phyloP scores from a whole-genome alignment of 1,284 basidiomycete species.

The Uromyces viciae-fabae region DNA sequence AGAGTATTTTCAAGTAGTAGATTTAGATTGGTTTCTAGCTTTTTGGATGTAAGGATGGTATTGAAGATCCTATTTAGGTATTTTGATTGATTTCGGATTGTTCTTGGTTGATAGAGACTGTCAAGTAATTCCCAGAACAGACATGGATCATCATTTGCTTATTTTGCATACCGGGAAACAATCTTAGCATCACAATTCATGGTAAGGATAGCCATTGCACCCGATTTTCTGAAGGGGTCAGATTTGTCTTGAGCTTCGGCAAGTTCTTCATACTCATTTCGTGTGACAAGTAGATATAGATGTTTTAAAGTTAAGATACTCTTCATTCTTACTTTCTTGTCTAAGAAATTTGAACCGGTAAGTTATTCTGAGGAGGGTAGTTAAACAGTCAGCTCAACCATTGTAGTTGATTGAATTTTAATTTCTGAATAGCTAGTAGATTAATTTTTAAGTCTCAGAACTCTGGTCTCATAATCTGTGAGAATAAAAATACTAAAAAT shows the following conservation, averaged over 20 bases:
- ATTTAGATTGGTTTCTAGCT: not conserved
- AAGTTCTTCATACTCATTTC: not conserved
- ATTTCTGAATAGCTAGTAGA: too few species aligned
- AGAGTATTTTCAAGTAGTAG: not conserved
- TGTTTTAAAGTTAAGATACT: not conserved
- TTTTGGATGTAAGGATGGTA: not conserved
- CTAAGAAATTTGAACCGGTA: not conserved
- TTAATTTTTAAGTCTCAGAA: too few species aligned
- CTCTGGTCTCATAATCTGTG: too few species aligned
- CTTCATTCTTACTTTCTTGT: not conserved
- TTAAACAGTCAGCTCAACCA: not conserved
- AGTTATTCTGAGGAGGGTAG: not conserved
- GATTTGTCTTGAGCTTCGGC: not conserved
- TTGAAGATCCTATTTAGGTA: not conserved
- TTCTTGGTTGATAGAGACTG: too few species aligned
- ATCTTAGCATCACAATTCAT: slow-evolving; percentile 4
- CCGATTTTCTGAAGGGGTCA: not conserved
- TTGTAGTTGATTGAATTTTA: too few species aligned
- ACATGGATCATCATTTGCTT: not conserved
- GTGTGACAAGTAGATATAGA: not conserved
- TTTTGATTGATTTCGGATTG: not conserved
- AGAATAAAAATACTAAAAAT: too few species aligned
- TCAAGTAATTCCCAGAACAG: not conserved
- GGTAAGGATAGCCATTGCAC: not conserved
- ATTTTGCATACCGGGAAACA: not conserved